Conservation (phyloP, 805 yeast species). For the Sugiyamaella americana region DNA sequence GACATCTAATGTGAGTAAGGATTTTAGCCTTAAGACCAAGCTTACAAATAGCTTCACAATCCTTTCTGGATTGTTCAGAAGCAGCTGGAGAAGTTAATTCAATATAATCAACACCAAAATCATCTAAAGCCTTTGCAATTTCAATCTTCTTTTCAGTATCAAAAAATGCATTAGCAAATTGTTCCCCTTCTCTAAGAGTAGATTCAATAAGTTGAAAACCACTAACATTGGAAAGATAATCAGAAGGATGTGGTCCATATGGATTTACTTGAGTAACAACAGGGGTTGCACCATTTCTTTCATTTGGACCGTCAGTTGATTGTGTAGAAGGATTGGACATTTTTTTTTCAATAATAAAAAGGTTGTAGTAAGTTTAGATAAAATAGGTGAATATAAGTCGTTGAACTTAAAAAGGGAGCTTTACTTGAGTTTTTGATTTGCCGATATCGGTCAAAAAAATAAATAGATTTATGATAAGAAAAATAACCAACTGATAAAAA, state of each 20-base stretch:
- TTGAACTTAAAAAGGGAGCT: no score
- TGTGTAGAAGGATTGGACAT: not conserved
- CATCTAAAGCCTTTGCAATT: conserved; percentile 94
- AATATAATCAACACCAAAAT: conserved; percentile 96
- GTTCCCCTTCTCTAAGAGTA: conserved; percentile 97
- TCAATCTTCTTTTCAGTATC: conserved; percentile 91
- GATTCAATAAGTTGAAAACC: conserved; percentile 90
- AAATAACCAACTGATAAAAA: not conserved
- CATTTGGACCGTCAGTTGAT: conserved; percentile 5
- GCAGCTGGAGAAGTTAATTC: conserved; percentile 98
- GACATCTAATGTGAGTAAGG: conserved; percentile 94
- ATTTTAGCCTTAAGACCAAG: conserved; percentile 93
- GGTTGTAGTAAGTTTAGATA: not conserved
- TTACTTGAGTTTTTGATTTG: no score
- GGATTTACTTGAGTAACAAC: conserved; percentile 48
- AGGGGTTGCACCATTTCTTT: conserved; percentile 9
- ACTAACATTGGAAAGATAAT: conserved; percentile 81
- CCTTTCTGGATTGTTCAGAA: conserved; percentile 83
- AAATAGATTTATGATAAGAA: not conserved
- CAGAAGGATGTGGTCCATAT: conserved; percentile 93
- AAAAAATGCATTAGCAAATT: conserved; percentile 96
- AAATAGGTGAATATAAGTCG: no score
- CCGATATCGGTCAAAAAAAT: not conserved
- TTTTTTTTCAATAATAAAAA: not conserved
- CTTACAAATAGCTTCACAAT: conserved; percentile 98